phyloP scores from a whole-genome alignment of 2,329 filamentous ascomycete genomes.

The Claviceps spartinae region DNA sequence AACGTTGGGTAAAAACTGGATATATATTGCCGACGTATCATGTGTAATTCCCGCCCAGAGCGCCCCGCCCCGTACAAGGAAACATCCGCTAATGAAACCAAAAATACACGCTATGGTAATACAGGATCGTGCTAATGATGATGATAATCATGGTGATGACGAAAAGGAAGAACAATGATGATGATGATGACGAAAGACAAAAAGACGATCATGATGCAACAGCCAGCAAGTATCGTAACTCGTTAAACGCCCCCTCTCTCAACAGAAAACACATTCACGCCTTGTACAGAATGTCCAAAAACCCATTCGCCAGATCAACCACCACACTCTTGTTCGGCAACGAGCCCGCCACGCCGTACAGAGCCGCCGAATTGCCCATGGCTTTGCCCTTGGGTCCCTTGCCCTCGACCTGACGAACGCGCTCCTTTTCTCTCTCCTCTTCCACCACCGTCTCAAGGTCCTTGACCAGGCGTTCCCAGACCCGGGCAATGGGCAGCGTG shows the following conservation, averaged over 20 bases:
- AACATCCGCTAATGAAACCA: background rate
- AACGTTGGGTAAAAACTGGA: no score
- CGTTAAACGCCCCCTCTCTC: background rate
- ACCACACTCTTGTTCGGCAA: conserved; percentile 94
- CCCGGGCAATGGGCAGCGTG: conserved; percentile 71
- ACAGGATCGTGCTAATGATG: background rate
- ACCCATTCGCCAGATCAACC: conserved; percentile 76
- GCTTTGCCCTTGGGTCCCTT: conserved; percentile 52
- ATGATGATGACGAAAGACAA: background rate
- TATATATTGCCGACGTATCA: background rate
- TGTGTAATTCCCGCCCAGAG: background rate
- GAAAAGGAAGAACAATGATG: background rate
- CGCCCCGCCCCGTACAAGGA: background rate
- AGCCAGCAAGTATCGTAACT: background rate
- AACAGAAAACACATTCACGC: conserved; percentile 33
- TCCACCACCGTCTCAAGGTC: conserved; percentile 58
- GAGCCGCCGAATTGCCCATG: conserved; percentile 66
- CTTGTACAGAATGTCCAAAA: conserved; percentile 88
- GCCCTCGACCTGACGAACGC: conserved; percentile 56
- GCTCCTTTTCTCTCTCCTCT: conserved; percentile 68
- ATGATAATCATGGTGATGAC: background rate
- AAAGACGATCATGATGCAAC: background rate
- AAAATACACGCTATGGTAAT: background rate
- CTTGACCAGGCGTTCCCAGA: conserved; percentile 62
- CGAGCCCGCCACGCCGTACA: conserved; percentile 92